Conservation (phyloP, 345 rosid genomes). For the Euphorbia tirucalli region DNA sequence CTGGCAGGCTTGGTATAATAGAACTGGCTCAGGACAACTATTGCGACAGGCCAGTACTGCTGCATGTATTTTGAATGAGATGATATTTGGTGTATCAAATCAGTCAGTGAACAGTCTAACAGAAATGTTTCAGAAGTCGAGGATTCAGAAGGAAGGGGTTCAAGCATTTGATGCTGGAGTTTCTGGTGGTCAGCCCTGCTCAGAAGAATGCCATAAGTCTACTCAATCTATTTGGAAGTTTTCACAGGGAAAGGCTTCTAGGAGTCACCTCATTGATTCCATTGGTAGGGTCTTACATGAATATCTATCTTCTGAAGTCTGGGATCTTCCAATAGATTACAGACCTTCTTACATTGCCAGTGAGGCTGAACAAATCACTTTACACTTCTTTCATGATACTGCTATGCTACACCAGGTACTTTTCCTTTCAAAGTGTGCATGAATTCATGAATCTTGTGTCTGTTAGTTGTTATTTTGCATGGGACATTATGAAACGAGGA, state of each 20-base stretch:
- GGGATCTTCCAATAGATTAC: conserved; percentile 76
- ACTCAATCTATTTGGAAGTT: conserved; percentile 51
- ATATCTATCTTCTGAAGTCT: conserved; percentile 74
- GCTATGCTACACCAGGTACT: conserved; percentile 82
- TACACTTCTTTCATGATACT: conserved; percentile 61
- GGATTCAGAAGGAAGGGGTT: conserved; percentile 27
- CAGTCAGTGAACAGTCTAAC: conserved; percentile 49
- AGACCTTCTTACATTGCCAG: conserved; percentile 32
- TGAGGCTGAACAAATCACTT: conserved; percentile 45
- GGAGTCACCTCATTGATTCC: conserved; percentile 59
- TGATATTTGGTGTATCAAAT: conserved; percentile 78
- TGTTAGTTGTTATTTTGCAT: background rate
- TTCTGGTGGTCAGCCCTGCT: conserved; percentile 17
- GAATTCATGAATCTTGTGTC: background rate
- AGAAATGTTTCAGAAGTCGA: conserved; percentile 54
- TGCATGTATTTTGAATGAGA: conserved; percentile 79
- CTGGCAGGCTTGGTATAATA: conserved; percentile 80
- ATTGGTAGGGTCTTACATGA: conserved; percentile 85
- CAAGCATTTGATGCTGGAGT: conserved; percentile 20
- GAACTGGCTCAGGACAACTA: conserved; percentile 74
- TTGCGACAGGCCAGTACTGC: conserved; percentile 82
- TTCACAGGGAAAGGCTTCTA: conserved; percentile 43
- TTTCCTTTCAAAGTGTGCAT: conserved; percentile 1
- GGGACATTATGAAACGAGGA: conserved; percentile 7
- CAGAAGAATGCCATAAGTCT: conserved; percentile 7